Base-by-base conservation (phyloP, 371 early-diverging fungal genomes). In the Rhizopus arrhizus region DNA sequence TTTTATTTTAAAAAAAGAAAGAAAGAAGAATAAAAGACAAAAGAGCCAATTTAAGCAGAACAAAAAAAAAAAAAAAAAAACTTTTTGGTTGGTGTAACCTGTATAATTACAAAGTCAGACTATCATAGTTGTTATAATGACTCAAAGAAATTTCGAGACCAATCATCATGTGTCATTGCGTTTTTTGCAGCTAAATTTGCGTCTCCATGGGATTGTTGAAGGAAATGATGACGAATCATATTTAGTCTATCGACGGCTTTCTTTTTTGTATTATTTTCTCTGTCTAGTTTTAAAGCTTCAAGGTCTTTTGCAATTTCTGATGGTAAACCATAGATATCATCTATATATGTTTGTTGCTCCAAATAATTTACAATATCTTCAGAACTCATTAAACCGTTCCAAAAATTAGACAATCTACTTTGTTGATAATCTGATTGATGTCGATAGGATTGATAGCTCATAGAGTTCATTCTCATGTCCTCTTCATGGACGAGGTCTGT, bases 331-430 rank as follows among this genome's bases (percentile, higher is more conserved):
- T 79, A 76, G 16, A 79, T 57, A 49, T 79, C 80, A 16, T 79
- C 73, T 2, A 63, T 68, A 53, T 79, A 79, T 1, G 51, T 46
- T 22, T 65, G 33, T 28, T 68, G 67, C 41, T 56, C 49, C 13
- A 79, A 47, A 64, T 79, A 79, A 3, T 56, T 69, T 15, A 75
- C 74, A 36, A 79, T 74, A 50, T 79, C 76, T 15, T 74, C 74
- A 13, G 73, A 53, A 3, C 64, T 38, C 28, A 75, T 46, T 13
- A 70, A 66, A 3, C 54, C 62, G 7, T 34, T 47, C 56, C 59
- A 58, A 11, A 59, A 42, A 48, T 77, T 72, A 3, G 72, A 65
- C 12, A 77, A 10, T 35, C 62, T 70, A 33, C 74, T 72, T 22
- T 71, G 65, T 22, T 71, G 65, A 43, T 64, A 67, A 52, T 77